phyloP scores from a whole-genome alignment of 768 basidiomycete species.

The Amanita brunnescens region DNA sequence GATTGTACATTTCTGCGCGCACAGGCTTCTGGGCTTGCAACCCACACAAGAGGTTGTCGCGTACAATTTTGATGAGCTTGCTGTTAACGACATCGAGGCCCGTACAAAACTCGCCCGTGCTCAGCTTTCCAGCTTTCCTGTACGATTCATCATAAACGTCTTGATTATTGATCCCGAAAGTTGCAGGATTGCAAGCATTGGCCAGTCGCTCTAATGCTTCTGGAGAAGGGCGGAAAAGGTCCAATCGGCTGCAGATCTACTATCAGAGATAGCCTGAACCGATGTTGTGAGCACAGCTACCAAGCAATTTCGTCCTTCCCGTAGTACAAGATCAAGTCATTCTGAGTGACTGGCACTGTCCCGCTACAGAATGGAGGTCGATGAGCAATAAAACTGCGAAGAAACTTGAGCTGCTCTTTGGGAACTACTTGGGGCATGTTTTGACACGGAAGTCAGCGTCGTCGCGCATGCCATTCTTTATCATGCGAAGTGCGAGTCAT shows the following conservation, averaged over 20 bases:
- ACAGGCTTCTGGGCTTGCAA: not conserved
- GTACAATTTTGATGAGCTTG: slow-evolving; percentile 6
- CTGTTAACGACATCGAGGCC: slow-evolving; percentile 4
- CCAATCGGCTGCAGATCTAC: not conserved
- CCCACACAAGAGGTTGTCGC: slow-evolving; percentile 12
- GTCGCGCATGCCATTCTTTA: too few relatives aligned
- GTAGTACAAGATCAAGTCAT: not conserved
- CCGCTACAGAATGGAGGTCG: not conserved
- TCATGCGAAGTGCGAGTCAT: too few relatives aligned
- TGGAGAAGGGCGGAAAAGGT: not conserved
- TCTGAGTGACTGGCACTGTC: not conserved
- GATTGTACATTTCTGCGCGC: slow-evolving; percentile 22
- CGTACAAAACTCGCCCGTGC: slow-evolving; percentile 11
- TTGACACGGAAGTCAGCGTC: too few relatives aligned
- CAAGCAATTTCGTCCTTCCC: not conserved
- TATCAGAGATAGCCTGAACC: not conserved
- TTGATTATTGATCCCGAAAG: slow-evolving; percentile 16
- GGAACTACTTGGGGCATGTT: too few relatives aligned
- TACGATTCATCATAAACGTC: slow-evolving; percentile 21
- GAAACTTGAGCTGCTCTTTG: not conserved
- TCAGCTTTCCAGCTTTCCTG: slow-evolving; percentile 19
- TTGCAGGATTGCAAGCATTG: slow-evolving; percentile 16
- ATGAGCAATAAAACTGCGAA: not conserved
- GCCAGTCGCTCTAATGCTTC: not conserved
- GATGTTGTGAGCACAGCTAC: not conserved